Evolutionary conservation across 192 early-diverging fungal species (phyloP).

Genomic region (Backusella psychrophila): DNA sequence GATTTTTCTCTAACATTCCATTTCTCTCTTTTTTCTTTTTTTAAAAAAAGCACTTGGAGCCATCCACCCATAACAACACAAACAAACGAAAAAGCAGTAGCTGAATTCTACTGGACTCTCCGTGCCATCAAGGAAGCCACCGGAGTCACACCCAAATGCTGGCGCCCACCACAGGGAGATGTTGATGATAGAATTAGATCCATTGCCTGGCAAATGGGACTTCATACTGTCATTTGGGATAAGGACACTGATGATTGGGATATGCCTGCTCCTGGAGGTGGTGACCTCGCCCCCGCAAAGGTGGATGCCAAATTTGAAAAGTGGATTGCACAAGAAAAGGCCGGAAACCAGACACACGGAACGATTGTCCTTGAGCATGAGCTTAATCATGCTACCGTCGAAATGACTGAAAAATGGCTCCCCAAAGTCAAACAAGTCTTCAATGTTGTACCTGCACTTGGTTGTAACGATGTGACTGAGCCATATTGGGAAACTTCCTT

Average conservation of each 20-base stretch:
- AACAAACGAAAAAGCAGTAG: constrained; percentile 40
- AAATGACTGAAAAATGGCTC: constrained; percentile 41
- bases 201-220: constrained; percentile 30
- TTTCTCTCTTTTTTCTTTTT: background rate
- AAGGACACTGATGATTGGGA: constrained; percentile 39
- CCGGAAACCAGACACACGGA: constrained; percentile 9
- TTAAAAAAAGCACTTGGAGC: constrained; percentile 45
- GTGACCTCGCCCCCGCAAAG: constrained; percentile 14
- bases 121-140: constrained; percentile 43
- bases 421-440: constrained; percentile 31
- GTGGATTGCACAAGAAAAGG: constrained; percentile 24
- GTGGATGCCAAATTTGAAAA: constrained; percentile 29
- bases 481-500: constrained; percentile 39
- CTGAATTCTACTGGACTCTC: constrained; percentile 45
- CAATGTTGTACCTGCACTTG: constrained; percentile 21
- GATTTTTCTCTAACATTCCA: background rate
- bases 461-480: constrained; percentile 29
- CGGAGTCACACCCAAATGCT: constrained; percentile 37
- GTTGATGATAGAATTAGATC: constrained; percentile 44
- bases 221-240: constrained; percentile 23
- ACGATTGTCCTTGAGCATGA: constrained; percentile 41
- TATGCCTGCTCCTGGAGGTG: constrained; percentile 30
- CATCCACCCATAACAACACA: constrained; percentile 48
- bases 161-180: constrained; percentile 49
- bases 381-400: constrained; percentile 37